Percentiles rank a stretch among this genome's conserved stretches.
Evolutionary conservation across 202 grass and related monocot genomes (phyloP).

Genomic region (Carex arenaria): DNA sequence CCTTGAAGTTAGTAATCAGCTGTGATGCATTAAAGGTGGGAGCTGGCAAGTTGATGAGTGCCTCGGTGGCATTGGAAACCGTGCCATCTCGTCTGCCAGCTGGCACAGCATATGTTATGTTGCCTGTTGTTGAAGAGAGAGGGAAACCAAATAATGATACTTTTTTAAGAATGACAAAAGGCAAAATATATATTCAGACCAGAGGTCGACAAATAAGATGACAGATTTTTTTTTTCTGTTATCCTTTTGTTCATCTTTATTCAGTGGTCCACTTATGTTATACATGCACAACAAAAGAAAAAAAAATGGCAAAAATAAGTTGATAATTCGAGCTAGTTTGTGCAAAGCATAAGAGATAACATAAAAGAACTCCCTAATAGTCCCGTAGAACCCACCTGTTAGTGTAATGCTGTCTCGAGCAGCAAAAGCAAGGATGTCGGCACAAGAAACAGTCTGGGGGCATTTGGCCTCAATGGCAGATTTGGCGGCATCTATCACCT

Average conservation of each 20-base stretch:
- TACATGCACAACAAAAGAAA: background rate
- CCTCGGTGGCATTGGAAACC: background rate
- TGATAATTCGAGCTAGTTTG: background rate
- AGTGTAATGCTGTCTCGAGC: constrained; percentile 48
- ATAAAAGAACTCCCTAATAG: background rate
- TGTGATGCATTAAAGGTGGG: constrained; percentile 29
- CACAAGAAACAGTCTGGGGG: constrained; percentile 63
- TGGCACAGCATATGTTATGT: constrained; percentile 38
- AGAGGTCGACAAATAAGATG: background rate
- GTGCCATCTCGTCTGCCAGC: constrained; percentile 48
- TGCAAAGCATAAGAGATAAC: background rate
- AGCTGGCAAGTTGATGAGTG: constrained; percentile 20
- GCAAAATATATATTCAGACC: background rate
- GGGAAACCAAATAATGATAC: background rate
- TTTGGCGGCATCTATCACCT: constrained; percentile 53
- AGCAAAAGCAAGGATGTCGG: constrained; percentile 68
- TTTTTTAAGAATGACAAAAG: background rate
- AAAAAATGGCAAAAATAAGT: background rate
- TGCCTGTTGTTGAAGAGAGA: constrained; percentile 7
- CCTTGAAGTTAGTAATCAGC: constrained; percentile 26
- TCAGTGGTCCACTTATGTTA: background rate
- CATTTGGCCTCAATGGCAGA: constrained; percentile 39
- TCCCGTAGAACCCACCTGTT: background rate
- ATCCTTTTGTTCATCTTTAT: background rate
- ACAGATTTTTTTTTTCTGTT: background rate